Evolutionary conservation across 495 filamentous ascomycete species (phyloP).

Genomic region (Aspergillus biplanus): DNA sequence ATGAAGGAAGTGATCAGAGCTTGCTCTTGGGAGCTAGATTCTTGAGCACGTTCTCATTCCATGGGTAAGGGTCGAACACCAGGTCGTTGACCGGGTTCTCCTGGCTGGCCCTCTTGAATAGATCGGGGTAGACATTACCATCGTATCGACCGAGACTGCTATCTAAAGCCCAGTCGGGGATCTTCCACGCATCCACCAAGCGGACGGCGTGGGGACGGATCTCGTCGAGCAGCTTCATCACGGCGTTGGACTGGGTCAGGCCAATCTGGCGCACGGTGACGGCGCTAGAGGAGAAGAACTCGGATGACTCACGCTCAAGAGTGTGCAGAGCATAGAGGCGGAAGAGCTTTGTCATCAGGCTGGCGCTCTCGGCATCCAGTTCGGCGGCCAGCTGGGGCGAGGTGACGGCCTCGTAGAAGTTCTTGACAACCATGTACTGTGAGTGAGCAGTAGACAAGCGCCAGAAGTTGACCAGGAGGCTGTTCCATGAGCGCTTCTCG

Average conservation of each 20-base stretch:
- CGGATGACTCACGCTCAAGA: slow-evolving; percentile 64
- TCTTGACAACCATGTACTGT: slow-evolving; percentile 71
- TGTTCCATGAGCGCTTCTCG: slow-evolving; percentile 72
- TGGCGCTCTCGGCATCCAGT: slow-evolving; percentile 56
- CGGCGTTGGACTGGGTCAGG: slow-evolving; percentile 59
- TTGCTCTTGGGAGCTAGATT: slow-evolving; percentile 47
- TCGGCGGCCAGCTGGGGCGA: slow-evolving; percentile 45
- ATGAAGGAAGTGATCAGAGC: slow-evolving; percentile 29
- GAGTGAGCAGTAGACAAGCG: slow-evolving; percentile 69
- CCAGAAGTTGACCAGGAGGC: slow-evolving; percentile 73
- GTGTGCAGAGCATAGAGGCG: slow-evolving; percentile 67
- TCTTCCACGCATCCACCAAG: slow-evolving; percentile 68
- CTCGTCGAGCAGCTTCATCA: slow-evolving; percentile 67
- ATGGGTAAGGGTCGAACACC: slow-evolving; percentile 69
- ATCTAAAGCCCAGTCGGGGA: slow-evolving; percentile 73
- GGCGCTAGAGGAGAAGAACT: slow-evolving; percentile 68
- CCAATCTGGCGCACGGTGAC: slow-evolving; percentile 68
- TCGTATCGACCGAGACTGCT: slow-evolving; percentile 65
- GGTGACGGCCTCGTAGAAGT: slow-evolving; percentile 69
- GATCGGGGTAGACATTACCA: slow-evolving; percentile 70
- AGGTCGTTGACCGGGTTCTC: slow-evolving; percentile 70
- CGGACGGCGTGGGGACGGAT: slow-evolving; percentile 68
- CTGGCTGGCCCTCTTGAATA: slow-evolving; percentile 67
- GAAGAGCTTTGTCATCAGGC: slow-evolving; percentile 64
- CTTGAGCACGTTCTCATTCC: slow-evolving; percentile 61